Base-by-base conservation (phyloP, 2,329 filamentous ascomycete genomes). In the Talaromyces islandicus region DNA sequence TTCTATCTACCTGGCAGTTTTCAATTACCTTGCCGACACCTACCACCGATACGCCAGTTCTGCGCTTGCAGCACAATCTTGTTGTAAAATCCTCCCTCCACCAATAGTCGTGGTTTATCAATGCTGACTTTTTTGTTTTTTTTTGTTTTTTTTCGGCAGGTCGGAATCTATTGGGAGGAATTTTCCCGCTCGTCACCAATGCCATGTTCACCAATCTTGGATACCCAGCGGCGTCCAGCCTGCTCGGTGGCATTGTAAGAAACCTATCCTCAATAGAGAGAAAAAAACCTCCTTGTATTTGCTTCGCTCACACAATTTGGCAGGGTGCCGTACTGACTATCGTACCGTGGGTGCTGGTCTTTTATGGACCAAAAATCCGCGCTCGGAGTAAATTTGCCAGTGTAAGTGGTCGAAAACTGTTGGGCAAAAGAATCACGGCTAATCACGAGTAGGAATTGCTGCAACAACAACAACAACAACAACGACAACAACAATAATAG, bases 21-120 rank as follows among this genome's bases (percentile, higher is more conserved):
- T 97, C 78, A 97, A 97, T 71, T 97, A 96, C 67, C 81, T 97
- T 1, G 91, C 92, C 21, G 92, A 97, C 70, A 88, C 88, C 1
- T 97, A 96, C 73, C 88, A 92, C 70, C 81, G 84, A 2, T 96
- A 93, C 68, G 91, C 92, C 0, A 91, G 88, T 43, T 94, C 90
- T 0, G 92, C 92, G 0, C 78, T 96, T 6, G 92, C 92, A 0
- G 91, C 92, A 0, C 91, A 96, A 77, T 89, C 85, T 17, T 95
- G 90, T 71, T 93, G 90, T 75, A 68, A 48, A 73, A 65, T 14
- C 46, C 2, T 46, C 9, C 43, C 6, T 46, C 24, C 17, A n/a
- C 9, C 2, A 12, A 24, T 21, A 17, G 43, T 46, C 60, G 17
- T 17, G 10, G 17, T 38, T n/a, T 11, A 17, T 43, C n/a, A 7